Evolutionary conservation across 1,284 basidiomycete species (phyloP).

Genomic region (Pyrrhoderma noxium): DNA sequence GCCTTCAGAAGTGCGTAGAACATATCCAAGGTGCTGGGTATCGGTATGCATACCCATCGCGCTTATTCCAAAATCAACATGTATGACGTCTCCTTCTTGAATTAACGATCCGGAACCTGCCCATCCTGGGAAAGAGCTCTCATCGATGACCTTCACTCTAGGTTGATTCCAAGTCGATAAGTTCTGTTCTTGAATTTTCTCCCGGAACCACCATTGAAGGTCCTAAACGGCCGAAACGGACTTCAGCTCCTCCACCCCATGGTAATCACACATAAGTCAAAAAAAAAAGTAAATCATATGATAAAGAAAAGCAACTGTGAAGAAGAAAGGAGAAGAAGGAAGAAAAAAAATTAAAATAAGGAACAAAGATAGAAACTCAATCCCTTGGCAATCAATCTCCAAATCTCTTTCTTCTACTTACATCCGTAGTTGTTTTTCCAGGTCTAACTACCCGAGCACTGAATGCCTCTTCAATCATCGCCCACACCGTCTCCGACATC

Average conservation of each 20-base stretch:
- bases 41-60: slow-evolving; percentile 50
- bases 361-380: not conserved
- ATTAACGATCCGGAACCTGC: slow-evolving; percentile 35
- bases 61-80: slow-evolving; percentile 48
- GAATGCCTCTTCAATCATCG: slow-evolving; percentile 46
- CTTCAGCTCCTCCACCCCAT: slow-evolving; percentile 2
- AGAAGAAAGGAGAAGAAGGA: not conserved
- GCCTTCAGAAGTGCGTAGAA: slow-evolving; percentile 35
- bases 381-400: no score
- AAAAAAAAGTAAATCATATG: no score
- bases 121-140: slow-evolving; percentile 40
- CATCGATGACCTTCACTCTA: slow-evolving; percentile 39
- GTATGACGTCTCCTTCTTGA: slow-evolving; percentile 41
- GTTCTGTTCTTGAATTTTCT: slow-evolving; percentile 42
- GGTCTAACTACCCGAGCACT: slow-evolving; percentile 35
- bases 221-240: slow-evolving; percentile 29
- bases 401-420: slow-evolving; percentile 23
- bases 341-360: not conserved
- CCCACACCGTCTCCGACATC: slow-evolving; percentile 47
- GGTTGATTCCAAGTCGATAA: slow-evolving; percentile 49
- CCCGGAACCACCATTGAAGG: slow-evolving; percentile 48
- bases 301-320: no score
- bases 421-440: slow-evolving; percentile 39
- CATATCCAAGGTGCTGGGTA: slow-evolving; percentile 49
- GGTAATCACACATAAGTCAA: no score